These are phyloP conservation scores for Lophiostoma macrostomum DNA, from an alignment of 495 filamentous ascomycete species.

Conservation along the genomic window DNA sequence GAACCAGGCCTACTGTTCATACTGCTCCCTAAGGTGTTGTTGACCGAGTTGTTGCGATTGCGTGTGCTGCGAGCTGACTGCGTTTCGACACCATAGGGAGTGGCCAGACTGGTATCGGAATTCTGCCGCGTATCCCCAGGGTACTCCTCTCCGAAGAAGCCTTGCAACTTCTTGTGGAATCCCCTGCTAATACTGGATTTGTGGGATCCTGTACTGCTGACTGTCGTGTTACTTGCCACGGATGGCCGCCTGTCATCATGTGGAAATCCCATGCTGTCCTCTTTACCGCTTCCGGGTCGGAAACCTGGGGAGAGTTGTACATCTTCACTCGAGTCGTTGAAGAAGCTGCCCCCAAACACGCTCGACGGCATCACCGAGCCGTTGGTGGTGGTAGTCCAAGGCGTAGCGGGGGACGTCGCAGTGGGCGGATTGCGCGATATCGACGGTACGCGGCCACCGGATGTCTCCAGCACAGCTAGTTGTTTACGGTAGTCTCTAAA, in stretches of 20 bases:
- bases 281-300: conserved; percentile 61
- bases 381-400: conserved; percentile 23
- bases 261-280: conserved; percentile 63
- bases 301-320: conserved; percentile 65
- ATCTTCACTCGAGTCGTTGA: conserved; percentile 65
- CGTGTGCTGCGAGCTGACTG: conserved; percentile 49
- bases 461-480: conserved; percentile 64
- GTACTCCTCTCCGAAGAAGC: conserved; percentile 86
- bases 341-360: conserved; percentile 49
- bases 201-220: conserved; percentile 88
- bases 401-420: conserved; percentile 44
- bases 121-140: conserved; percentile 53
- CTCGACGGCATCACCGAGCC: conserved; percentile 38
- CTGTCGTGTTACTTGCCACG: conserved; percentile 80
- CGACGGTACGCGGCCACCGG: conserved; percentile 51
- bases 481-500: conserved; percentile 67
- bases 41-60: conserved; percentile 72
- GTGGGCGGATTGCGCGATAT: conserved; percentile 54
- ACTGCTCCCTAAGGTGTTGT: conserved; percentile 53
- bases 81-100: conserved; percentile 45
- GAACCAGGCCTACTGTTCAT: conserved; percentile 56
- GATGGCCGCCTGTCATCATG: conserved; percentile 79
- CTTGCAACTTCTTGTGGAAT: conserved; percentile 72
- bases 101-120: conserved; percentile 68
- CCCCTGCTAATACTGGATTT: conserved; percentile 70